Base-by-base conservation (phyloP, 441 rosid species). In the Sinapis alba region DNA sequence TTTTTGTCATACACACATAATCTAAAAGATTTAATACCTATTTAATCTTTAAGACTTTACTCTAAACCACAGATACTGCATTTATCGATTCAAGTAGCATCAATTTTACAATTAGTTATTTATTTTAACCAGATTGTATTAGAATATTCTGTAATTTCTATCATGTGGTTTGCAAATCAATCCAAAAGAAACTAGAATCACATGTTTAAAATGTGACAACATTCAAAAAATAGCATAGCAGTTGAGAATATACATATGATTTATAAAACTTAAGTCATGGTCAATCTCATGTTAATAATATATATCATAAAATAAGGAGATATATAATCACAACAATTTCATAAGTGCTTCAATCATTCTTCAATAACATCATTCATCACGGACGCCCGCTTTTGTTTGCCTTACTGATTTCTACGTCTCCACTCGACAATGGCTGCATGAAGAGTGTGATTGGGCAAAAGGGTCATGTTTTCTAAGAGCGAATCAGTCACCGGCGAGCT, bases 401-500 rank as follows among this genome's bases (percentile, higher is more conserved):
- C 7, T 78, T 15, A 77, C 8, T 62, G 75, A 69, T 62, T 74
- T 71, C 21, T 77, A 34, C 86, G 83, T 78, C 88, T 89, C 97
- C 97, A 90, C 73, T 88, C 90, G 58, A 61, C 51, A 41, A 94
- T 89, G 7, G 97, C 97, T 18, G 92, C 84, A 30, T 81, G 72
- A 24, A 94, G 89, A 0, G 87, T 73, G 78, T 89, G 90, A 75
- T 89, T 92, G 6, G 97, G 90, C 50, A 90, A 59, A 64, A 94
- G 86, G 70, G 82, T 78, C 71, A 84, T 86, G 65, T 81, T 80
- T 6, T 83, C 78, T 74, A 94, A 68, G 0, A 83, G 81, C 41
- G 80, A 64, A 30, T 85, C 81, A 7, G 97, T 92, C 86, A 86
- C 80, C 2, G 97, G 97, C 0, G 99, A 94, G 7, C 78, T 85